Evolutionary conservation across 148 eudicot species (phyloP), one percentile per base, ranked within the genome.

Genomic region (Camellia lanceoleosa): DNA sequence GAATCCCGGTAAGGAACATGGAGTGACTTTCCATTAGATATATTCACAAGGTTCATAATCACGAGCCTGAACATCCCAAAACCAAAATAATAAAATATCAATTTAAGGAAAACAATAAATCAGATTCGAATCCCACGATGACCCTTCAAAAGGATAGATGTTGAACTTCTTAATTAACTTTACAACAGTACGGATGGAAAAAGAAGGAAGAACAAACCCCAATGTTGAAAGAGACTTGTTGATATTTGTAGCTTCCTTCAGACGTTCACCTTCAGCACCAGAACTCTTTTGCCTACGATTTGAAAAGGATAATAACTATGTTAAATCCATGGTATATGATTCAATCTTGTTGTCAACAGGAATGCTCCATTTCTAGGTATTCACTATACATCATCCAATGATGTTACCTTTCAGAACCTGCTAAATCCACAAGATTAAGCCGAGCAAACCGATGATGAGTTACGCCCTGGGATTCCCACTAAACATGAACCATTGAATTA

Each of bases 1-100:
- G 99, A 96, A 92, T 96, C 99, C 60, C 99, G 88, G 78, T 96
- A 96, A 64, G 99, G 99, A 85, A 96, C 98, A 86, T 96, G 99
- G 12, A 81, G 95, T 46, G 99, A 86, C 82, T 90, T 96, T 55
- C 99, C 99, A 82, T 93, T 93, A 49, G 97, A 93, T 74, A 91
- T 80, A 81, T 85, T 93, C 77, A 96, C 98, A 10, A 96, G 97
- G 81, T 96, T 96, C 99, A 96, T 96, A 61, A 96, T 96, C 82
- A 96, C 99, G 73, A 96, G 87, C 76, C 99, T 96, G 91, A 81
- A 89, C 51, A 83, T 84, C 62, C 73, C 49, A 82, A 71, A 69
- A 75, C n/a, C 66, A 63, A 75, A 63, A 63, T 70, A 69, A 20
- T 52, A 68, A 63, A 46, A 79, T 46, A 74, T 30, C 67, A 63